Percentiles rank a stretch among this genome's conserved stretches.
These are phyloP conservation scores for Hypoxylon trugodes DNA, from an alignment of 495 filamentous ascomycete genomes.

Conservation along the genomic window DNA sequence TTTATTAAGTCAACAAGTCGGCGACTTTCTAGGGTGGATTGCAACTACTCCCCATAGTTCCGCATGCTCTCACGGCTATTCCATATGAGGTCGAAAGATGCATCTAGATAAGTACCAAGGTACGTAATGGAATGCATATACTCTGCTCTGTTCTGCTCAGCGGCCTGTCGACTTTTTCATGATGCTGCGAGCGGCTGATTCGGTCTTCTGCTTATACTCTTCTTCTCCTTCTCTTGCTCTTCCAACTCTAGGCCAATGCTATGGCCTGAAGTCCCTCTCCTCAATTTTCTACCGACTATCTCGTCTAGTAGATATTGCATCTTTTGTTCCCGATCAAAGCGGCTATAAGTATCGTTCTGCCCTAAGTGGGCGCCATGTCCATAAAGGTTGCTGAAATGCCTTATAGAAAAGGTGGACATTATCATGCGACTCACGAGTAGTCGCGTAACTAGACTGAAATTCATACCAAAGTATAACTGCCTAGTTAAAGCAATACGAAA, in stretches of 20 bases:
- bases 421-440: constrained; percentile 19
- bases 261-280: not conserved
- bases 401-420: constrained; percentile 8
- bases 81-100: not conserved
- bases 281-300: constrained; percentile 14
- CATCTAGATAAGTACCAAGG: constrained; percentile 10
- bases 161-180: constrained; percentile 14
- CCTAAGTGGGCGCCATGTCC: constrained; percentile 5
- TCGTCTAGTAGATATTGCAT: constrained; percentile 15
- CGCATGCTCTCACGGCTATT: not conserved
- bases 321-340: constrained; percentile 10
- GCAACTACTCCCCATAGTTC: constrained; percentile 10
- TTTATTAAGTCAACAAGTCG: constrained; percentile 22
- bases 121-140: constrained; percentile 3
- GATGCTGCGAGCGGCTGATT: constrained; percentile 13
- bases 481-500: constrained; percentile 20
- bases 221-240: constrained; percentile 4
- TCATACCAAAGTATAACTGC: constrained; percentile 18
- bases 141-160: not conserved
- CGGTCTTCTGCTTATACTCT: constrained; percentile 7
- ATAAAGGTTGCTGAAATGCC: constrained; percentile 1
- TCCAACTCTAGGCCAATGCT: not conserved
- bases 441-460: constrained; percentile 11
- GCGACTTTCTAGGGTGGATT: constrained; percentile 6
- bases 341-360: constrained; percentile 2